Evolutionary conservation across 371 early-diverging fungal species (phyloP).

Genomic region (Mucor sp.): DNA sequence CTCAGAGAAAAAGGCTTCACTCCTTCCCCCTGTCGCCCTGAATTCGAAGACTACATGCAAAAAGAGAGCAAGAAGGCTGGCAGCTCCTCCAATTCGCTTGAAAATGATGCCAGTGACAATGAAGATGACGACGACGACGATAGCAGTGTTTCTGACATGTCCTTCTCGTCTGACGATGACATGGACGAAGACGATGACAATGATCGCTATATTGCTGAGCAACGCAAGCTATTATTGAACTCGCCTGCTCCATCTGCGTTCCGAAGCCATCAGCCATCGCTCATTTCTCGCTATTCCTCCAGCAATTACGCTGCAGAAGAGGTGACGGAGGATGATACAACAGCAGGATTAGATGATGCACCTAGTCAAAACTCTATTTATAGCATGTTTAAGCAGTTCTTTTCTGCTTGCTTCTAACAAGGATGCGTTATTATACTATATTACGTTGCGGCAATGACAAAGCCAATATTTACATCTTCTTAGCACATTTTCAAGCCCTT

Average conservation of each 20-base stretch:
- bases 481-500: not conserved
- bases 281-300: constrained; percentile 5
- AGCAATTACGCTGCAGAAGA: not conserved
- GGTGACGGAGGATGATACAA: not conserved
- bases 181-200: constrained; percentile 11
- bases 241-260: not conserved
- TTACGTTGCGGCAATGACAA: not conserved
- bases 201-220: constrained; percentile 6
- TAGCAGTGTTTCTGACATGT: constrained; percentile 23
- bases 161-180: constrained; percentile 6
- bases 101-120: not conserved
- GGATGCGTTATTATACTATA: not conserved
- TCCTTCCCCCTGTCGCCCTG: constrained; percentile 17
- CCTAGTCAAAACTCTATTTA: not conserved
- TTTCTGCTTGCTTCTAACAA: not conserved
- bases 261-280: constrained; percentile 1
- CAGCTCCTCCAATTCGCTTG: not conserved
- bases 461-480: not conserved
- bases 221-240: constrained; percentile 2
- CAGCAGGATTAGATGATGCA: not conserved
- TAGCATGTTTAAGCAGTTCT: not conserved
- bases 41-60: constrained; percentile 13
- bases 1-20: constrained; percentile 33
- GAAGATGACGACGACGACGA: constrained; percentile 23
- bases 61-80: not conserved